Base-by-base conservation (phyloP, 129 eudicot species). In the Flaveria robusta region DNA sequence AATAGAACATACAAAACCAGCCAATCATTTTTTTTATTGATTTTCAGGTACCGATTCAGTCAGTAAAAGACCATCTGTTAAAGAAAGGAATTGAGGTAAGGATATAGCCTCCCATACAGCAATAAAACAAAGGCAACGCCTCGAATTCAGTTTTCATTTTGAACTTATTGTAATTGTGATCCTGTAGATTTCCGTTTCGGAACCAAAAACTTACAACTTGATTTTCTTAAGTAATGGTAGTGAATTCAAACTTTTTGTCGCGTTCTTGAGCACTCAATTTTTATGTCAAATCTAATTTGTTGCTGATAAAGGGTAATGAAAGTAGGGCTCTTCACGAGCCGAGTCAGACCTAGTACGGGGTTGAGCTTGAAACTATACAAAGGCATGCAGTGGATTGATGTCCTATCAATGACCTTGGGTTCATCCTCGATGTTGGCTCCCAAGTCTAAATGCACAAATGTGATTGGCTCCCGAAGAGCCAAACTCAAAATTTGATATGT, bases 41-140 rank as follows among this genome's bases (percentile, higher is more conserved):
- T 68, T 74, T 78, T 8, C 81, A 93, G 98, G 96, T 93, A 5
- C 97, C 97, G 0, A 77, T 93, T 50, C 96, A 88, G 82, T 45
- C 96, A 14, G 98, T 93, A 19, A 93, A 93, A 79, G 87, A 85
- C 63, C 93, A 93, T 80, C 78, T 93, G 78, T 77, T 86, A 12
- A 79, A 84, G 66, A 83, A 80, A 84, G 91, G 91, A 2, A 88
- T 93, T 5, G 98, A 93, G 71, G 97, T 93, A 18, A 85, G 98
- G 60, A 82, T 74, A 70, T 92, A 80, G 62, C 27, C 4, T 55
- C 27, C 26, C 62, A 55, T 55, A 2, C 26, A 55, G 62, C 62
- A 55, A 55, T 55, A 55, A 54, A 10, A 19, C 19, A 7, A 55
- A 20, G 9, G 72, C 71, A 27, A 3, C 2, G 64, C 22, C 10